Conservation (phyloP, 768 basidiomycete species). For the Infundibulicybe gibba region DNA sequence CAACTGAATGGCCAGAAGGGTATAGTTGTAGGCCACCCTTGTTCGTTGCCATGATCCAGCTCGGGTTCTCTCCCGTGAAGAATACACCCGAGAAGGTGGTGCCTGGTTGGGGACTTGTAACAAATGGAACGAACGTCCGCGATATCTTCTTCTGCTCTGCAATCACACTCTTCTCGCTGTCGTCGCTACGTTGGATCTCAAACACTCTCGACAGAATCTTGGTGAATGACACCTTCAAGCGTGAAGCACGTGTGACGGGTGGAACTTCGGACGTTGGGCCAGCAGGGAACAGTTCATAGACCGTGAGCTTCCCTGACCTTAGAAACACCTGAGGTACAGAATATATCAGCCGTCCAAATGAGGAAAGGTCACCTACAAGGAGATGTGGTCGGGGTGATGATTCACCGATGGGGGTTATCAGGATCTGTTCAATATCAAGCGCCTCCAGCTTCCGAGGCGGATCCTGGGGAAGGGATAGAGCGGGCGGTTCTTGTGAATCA, state of each 20-base stretch:
- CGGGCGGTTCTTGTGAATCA: slow-evolving; percentile 62
- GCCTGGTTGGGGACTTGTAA: slow-evolving; percentile 48
- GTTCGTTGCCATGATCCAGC: slow-evolving; percentile 82
- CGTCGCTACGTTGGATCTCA: slow-evolving; percentile 67
- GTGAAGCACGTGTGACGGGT: slow-evolving; percentile 36
- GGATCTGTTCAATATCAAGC: slow-evolving; percentile 74
- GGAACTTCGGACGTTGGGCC: slow-evolving; percentile 36
- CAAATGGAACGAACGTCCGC: slow-evolving; percentile 64
- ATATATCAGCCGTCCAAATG: slow-evolving; percentile 1
- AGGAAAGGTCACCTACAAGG: slow-evolving; percentile 63
- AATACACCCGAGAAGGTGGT: slow-evolving; percentile 67
- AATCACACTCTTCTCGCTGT: slow-evolving; percentile 59
- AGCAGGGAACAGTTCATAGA: slow-evolving; percentile 72
- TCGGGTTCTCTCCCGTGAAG: slow-evolving; percentile 86
- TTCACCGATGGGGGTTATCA: slow-evolving; percentile 76
- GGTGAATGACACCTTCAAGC: slow-evolving; percentile 57
- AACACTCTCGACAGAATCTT: slow-evolving; percentile 65
- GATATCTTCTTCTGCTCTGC: slow-evolving; percentile 67
- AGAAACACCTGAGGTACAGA: slow-evolving; percentile 62
- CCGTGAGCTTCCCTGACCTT: slow-evolving; percentile 73
- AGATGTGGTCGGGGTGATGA: slow-evolving; percentile 66
- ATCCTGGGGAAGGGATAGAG: slow-evolving; percentile 63
- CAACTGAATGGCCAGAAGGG: slow-evolving; percentile 72
- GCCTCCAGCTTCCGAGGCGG: slow-evolving; percentile 70
- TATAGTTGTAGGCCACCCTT: slow-evolving; percentile 63